These are phyloP conservation scores for Colletotrichum sp. DNA, from an alignment of 2,329 filamentous ascomycete species.

Conservation along the genomic window DNA sequence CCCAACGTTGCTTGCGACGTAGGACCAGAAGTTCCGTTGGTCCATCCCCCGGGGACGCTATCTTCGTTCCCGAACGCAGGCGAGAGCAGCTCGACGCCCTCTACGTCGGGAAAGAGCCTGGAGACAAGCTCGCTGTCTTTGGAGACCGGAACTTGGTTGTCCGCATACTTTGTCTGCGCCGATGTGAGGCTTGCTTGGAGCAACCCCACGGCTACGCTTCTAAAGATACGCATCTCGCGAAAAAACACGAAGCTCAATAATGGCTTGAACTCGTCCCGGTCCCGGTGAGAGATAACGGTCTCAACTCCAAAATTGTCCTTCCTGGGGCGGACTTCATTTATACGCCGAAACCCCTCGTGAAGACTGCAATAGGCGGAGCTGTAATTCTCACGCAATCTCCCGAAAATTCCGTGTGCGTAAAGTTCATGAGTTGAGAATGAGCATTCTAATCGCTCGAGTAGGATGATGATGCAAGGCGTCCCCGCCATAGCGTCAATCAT, in stretches of 20 bases:
- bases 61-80: conserved; percentile 27
- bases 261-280: not conserved
- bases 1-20: conserved; percentile 22
- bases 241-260: fast-evolving
- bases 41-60: conserved; percentile 25
- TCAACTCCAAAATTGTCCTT: too few relatives aligned
- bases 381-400: not conserved
- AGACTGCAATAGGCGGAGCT: too few relatives aligned
- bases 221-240: not conserved
- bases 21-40: conserved; percentile 30
- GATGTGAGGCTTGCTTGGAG: not conserved
- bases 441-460: not conserved
- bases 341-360: too few relatives aligned
- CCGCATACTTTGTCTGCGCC: conserved; percentile 4
- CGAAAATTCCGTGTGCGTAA: too few relatives aligned
- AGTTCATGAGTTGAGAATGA: not conserved
- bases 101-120: not conserved
- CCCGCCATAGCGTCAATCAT: not conserved
- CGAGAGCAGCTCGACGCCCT: conserved; percentile 26
- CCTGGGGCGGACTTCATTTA: too few relatives aligned
- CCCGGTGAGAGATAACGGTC: not conserved
- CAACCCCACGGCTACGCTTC: not conserved
- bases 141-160: not conserved
- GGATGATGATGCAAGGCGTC: not conserved
- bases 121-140: not conserved